Conservation (phyloP, 371 early-diverging fungal species). For the Sporodiniella umbellata region DNA sequence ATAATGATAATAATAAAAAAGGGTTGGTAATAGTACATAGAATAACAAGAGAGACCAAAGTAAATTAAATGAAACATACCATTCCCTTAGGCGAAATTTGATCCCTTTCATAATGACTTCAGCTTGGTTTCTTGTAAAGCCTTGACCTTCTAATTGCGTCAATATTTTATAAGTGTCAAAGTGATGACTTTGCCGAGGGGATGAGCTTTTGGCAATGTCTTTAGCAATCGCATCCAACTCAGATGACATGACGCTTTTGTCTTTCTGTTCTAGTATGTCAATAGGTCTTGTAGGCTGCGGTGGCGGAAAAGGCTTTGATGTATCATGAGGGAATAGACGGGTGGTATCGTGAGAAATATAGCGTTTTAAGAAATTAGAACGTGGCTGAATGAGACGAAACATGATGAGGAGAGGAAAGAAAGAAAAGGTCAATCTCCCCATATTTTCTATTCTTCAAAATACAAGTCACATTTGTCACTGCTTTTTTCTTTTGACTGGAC, state of each 20-base stretch:
- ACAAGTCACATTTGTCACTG: constrained; percentile 2
- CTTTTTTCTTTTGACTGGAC: neutral
- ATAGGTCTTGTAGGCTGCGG: constrained; percentile 39
- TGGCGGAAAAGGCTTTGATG: constrained; percentile 37
- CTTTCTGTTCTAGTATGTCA: constrained; percentile 6
- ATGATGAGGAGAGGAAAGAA: neutral
- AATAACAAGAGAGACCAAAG: no score
- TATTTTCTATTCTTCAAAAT: neutral
- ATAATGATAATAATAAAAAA: no score
- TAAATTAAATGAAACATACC: no score
- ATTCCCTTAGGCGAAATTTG: constrained; percentile 54
- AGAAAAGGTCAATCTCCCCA: neutral
- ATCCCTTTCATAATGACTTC: constrained; percentile 69
- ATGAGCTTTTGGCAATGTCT: constrained; percentile 2
- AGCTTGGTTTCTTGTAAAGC: constrained; percentile 66
- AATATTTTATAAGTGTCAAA: constrained; percentile 72
- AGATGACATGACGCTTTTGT: constrained; percentile 12
- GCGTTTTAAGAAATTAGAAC: neutral
- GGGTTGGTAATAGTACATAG: no score
- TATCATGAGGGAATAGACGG: constrained; percentile 15
- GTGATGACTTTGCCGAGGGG: constrained; percentile 30
- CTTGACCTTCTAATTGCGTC: constrained; percentile 52
- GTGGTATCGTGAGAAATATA: constrained; percentile 18
- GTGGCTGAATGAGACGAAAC: neutral
- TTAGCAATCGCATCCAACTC: constrained; percentile 16